Evolutionary conservation across 148 eudicot species (phyloP).

Genomic region (Salicornia ramosissima): DNA sequence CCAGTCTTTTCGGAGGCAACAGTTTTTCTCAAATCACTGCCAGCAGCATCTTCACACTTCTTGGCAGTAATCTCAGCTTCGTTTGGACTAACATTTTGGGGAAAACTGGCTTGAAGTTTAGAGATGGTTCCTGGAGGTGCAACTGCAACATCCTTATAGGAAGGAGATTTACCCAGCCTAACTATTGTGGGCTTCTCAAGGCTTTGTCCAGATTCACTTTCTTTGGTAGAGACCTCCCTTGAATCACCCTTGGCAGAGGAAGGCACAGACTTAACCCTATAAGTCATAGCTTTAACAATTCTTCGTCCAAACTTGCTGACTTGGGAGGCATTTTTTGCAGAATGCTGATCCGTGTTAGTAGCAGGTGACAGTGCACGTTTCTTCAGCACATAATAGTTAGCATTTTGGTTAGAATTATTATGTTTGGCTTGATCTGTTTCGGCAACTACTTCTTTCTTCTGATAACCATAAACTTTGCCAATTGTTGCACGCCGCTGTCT

Average conservation of each 20-base stretch:
- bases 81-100: slow-evolving; percentile 33
- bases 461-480: slow-evolving; percentile 62
- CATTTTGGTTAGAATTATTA: slow-evolving; percentile 51
- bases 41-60: slow-evolving; percentile 31
- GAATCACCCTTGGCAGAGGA: slow-evolving; percentile 42
- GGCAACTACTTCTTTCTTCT: slow-evolving; percentile 56
- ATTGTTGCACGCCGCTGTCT: slow-evolving; percentile 60
- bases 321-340: slow-evolving; percentile 42
- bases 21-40: slow-evolving; percentile 25
- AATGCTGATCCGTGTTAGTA: slow-evolving; percentile 54
- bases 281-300: slow-evolving; percentile 64
- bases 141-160: slow-evolving; percentile 96
- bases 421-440: slow-evolving; percentile 52
- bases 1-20: slow-evolving; percentile 22
- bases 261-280: slow-evolving; percentile 83
- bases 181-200: slow-evolving; percentile 65
- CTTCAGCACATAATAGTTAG: slow-evolving; percentile 67
- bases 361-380: slow-evolving; percentile 59
- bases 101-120: slow-evolving; percentile 48
- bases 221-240: slow-evolving; percentile 37
- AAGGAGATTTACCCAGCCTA: slow-evolving; percentile 90
- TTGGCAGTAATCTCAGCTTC: slow-evolving; percentile 27
- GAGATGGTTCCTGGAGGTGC: slow-evolving; percentile 94
- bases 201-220: slow-evolving; percentile 41
- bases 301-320: slow-evolving; percentile 75